Conservation (phyloP, 495 filamentous ascomycete species). For the Penicillium coprophilum region DNA sequence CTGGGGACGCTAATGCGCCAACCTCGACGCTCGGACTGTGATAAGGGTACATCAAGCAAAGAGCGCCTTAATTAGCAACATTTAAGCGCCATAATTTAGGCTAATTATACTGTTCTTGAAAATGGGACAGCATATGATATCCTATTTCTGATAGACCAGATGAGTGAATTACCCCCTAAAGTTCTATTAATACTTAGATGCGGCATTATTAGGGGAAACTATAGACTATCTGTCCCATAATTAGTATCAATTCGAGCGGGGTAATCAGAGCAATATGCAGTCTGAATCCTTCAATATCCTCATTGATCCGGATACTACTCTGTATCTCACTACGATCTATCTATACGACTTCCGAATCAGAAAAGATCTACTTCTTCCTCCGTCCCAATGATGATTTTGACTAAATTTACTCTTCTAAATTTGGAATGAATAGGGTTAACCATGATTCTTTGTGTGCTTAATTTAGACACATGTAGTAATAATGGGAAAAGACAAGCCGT, state of each 20-base stretch:
- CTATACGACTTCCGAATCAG: neutral
- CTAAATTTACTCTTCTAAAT: neutral
- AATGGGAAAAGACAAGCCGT: neutral
- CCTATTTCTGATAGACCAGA: neutral
- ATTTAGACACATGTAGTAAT: neutral
- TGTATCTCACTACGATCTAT: neutral
- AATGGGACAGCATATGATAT: neutral
- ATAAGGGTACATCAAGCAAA: slow-evolving; percentile 1
- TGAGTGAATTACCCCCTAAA: neutral
- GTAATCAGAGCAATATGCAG: neutral
- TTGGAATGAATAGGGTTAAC: neutral
- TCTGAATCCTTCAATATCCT: too few relatives aligned
- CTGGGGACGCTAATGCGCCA: neutral
- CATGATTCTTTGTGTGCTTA: neutral
- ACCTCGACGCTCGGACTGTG: slow-evolving; percentile 5
- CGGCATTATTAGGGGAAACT: slow-evolving; percentile 3
- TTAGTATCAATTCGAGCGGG: slow-evolving; percentile 9
- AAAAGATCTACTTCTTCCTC: neutral
- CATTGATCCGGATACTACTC: neutral
- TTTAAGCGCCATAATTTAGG: neutral
- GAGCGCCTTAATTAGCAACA: slow-evolving; percentile 8
- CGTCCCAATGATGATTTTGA: too few relatives aligned
- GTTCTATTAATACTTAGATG: slow-evolving; percentile 8
- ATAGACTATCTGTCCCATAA: neutral
- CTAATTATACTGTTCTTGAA: neutral